Conservation (phyloP, 2,329 filamentous ascomycete species). For the Claviceps capensis region DNA sequence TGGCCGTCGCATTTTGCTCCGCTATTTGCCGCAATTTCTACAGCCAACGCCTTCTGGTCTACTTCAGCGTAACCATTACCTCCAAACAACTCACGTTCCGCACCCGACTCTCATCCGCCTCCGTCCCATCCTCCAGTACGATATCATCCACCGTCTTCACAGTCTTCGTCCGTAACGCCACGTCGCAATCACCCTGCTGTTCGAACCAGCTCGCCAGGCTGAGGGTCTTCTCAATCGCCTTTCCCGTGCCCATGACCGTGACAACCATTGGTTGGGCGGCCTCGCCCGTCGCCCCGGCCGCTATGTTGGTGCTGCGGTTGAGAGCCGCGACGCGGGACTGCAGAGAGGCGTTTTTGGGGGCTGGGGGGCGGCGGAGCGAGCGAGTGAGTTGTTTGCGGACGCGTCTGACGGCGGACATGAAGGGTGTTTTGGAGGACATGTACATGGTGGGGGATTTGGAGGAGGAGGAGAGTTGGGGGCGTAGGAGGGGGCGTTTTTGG, state of each 20-base stretch:
- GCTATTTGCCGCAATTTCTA: not conserved
- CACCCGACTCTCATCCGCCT: slow-evolving; percentile 25
- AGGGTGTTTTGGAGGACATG: slow-evolving; percentile 49
- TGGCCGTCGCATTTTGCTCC: too few relatives aligned
- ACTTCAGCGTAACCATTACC: slow-evolving; percentile 32
- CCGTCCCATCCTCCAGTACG: slow-evolving; percentile 26
- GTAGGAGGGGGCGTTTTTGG: slow-evolving; percentile 33
- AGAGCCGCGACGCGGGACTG: slow-evolving; percentile 31
- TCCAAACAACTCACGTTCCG: slow-evolving; percentile 39
- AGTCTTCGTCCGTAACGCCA: slow-evolving; percentile 48
- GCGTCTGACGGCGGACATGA: slow-evolving; percentile 54
- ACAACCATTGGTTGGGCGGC: slow-evolving; percentile 23
- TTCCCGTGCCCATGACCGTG: slow-evolving; percentile 49
- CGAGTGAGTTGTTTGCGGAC: slow-evolving; percentile 48
- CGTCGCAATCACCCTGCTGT: slow-evolving; percentile 42
- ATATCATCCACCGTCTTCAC: slow-evolving; percentile 57
- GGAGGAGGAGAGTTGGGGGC: slow-evolving; percentile 26
- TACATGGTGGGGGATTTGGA: slow-evolving; percentile 42
- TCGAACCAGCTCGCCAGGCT: slow-evolving; percentile 52
- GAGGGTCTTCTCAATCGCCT: slow-evolving; percentile 50
- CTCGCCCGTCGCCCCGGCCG: not conserved
- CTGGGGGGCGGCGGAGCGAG: slow-evolving; percentile 29
- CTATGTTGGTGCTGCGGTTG: slow-evolving; percentile 19
- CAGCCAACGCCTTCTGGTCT: slow-evolving; percentile 8
- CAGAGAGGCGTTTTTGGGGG: slow-evolving; percentile 33